Evolutionary conservation across 2,329 filamentous ascomycete species (phyloP).

Genomic region (Ascochyta lentis): DNA sequence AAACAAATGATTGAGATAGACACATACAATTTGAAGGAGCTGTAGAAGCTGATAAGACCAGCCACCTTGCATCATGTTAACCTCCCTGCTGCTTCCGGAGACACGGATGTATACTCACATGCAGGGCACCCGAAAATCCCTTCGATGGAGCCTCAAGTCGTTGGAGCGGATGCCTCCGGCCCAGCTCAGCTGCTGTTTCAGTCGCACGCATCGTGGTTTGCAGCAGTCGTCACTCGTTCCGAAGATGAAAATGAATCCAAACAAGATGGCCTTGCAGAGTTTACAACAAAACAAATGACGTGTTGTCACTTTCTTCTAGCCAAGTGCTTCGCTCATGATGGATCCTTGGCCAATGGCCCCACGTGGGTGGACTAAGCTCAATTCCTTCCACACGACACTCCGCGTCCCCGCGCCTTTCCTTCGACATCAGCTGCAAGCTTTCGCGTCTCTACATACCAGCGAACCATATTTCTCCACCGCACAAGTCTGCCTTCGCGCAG

Average conservation of each 20-base stretch:
- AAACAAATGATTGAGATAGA: background rate
- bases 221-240: too few species aligned
- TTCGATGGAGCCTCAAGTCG: constrained; percentile 70
- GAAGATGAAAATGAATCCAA: too few species aligned
- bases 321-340: background rate
- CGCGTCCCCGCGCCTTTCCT: background rate
- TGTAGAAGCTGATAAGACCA: constrained; percentile 55
- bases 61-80: constrained; percentile 29
- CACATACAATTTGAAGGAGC: constrained; percentile 52
- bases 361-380: constrained; percentile 3
- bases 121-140: constrained; percentile 67
- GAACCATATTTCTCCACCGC: background rate
- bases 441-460: constrained; percentile 1
- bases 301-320: constrained; percentile 5
- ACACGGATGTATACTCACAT: constrained; percentile 48
- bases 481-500: background rate
- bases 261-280: too few species aligned
- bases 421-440: background rate
- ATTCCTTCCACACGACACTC: background rate
- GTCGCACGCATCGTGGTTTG: constrained; percentile 21
- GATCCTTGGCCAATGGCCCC: constrained; percentile 3
- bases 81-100: too few species aligned
- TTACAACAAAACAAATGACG: background rate
- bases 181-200: constrained; percentile 31
- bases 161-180: constrained; percentile 66